A percentile compares a stretch with the other conserved stretches of the same genome.
Conservation (phyloP, 192 early-diverging fungal genomes). For the Coemansia sp. region DNA sequence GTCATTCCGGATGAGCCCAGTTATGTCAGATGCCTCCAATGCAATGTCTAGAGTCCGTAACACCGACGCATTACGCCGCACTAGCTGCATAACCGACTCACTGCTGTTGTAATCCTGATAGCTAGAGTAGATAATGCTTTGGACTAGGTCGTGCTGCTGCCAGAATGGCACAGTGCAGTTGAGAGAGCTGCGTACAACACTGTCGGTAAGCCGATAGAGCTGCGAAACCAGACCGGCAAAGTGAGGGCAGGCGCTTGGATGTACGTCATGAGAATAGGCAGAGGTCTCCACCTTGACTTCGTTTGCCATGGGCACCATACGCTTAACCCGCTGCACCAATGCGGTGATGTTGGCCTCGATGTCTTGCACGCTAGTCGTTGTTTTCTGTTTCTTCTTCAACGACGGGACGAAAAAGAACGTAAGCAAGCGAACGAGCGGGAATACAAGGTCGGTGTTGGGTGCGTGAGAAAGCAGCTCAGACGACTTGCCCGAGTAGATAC, state of each 20-base stretch:
- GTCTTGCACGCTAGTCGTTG: not conserved
- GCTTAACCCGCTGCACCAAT: conserved; percentile 1
- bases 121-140: not conserved
- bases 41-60: not conserved
- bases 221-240: conserved; percentile 1
- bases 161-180: not conserved
- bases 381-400: not conserved
- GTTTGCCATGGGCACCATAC: not conserved
- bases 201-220: not conserved
- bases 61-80: not conserved
- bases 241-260: not conserved
- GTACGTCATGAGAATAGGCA: not conserved
- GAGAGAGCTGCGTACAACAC: not conserved
- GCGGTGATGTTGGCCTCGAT: not conserved
- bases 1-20: not conserved
- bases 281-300: not conserved
- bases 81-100: conserved; percentile 4
- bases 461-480: not conserved
- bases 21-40: not conserved
- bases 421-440: not conserved
- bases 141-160: not conserved
- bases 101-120: not conserved
- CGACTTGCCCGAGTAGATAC: not conserved
- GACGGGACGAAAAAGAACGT: not conserved
- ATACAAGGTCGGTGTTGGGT: not conserved